Percentiles rank a stretch among this genome's conserved stretches.
These are phyloP conservation scores for Crithidia bombi DNA, from an alignment of 208 protist genomes.

Conservation along the genomic window DNA sequence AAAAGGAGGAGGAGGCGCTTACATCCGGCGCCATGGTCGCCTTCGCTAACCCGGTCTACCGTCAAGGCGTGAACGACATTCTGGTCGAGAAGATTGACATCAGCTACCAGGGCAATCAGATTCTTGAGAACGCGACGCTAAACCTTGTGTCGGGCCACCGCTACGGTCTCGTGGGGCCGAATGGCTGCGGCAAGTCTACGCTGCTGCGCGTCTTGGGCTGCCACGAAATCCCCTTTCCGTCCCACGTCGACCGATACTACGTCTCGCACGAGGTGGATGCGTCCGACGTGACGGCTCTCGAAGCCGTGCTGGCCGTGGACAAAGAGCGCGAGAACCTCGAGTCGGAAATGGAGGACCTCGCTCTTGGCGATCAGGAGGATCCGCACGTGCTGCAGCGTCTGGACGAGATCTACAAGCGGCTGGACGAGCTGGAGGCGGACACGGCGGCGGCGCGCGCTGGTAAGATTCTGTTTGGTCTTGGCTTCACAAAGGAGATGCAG, in stretches of 20 bases:
- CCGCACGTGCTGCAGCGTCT: conserved; percentile 67
- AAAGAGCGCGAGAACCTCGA: conserved; percentile 84
- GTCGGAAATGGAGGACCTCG: conserved; percentile 85
- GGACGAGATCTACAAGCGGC: conserved; percentile 92
- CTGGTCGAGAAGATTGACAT: conserved; percentile 90
- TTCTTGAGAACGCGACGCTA: conserved; percentile 88
- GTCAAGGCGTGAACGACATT: conserved; percentile 86
- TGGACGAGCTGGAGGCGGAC: conserved; percentile 93
- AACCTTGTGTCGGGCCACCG: conserved; percentile 83
- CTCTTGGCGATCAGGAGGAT: conserved; percentile 82
- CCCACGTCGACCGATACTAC: conserved; percentile 95
- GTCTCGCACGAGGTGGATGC: conserved; percentile 97
- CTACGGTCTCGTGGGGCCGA: conserved; percentile 91
- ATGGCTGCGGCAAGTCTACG: conserved; percentile 95
- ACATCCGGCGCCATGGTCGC: conserved; percentile 84
- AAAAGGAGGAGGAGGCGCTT: conserved; percentile 30
- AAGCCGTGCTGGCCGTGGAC: conserved; percentile 84
- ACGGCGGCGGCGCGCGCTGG: conserved; percentile 85
- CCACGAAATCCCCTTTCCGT: conserved; percentile 93
- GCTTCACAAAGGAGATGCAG: conserved; percentile 92
- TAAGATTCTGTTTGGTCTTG: conserved; percentile 95
- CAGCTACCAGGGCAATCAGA: conserved; percentile 84
- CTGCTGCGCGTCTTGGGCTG: conserved; percentile 87
- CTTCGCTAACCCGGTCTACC: conserved; percentile 84
- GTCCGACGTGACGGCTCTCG: conserved; percentile 81